Base-by-base conservation (phyloP, 768 basidiomycete genomes). In the Russula griseocarnosa region DNA sequence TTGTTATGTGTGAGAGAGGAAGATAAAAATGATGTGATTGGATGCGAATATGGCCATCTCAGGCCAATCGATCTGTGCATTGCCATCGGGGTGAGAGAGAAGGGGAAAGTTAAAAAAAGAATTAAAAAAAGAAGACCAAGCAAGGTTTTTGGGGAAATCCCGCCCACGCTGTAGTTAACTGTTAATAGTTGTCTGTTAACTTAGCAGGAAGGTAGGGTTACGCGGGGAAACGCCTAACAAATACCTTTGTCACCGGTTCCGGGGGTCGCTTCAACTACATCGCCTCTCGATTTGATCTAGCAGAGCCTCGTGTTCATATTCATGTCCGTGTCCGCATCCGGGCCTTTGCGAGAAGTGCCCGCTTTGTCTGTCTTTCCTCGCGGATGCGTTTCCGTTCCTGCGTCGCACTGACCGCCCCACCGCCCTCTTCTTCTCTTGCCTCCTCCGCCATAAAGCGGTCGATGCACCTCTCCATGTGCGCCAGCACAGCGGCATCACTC, bases 381-480 rank as follows among this genome's bases (percentile, higher is more conserved):
- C 78, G 74, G 51, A 71, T 70, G 66, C 75, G 76, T 73, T 90
- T 92, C 76, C 82, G 88, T 70, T 82, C 78, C 75, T 91, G 89
- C 30, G 88, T 91, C 56, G 79, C 75, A 70, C 90, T 91, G 55
- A 91, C 72, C 55, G 81, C 81, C 26, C 74, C 79, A 42, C 86
- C 86, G 7, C 77, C 80, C 55, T 70, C 73, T 61, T 85, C 84
- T 69, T 86, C 84, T 64, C 71, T 73, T 54, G 76, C 79, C 32
- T 76, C 76, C 28, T 72, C 74, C 32, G 54, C 69, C 66, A 86
- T 66, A 71, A 86, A 81, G 32, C 76, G 75, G 55, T 84, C 84
- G 58, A 92, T 87, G 72, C 85, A 85, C 22, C 71, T 73, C 70
- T 88, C 89, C 88, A 92, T 92, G 71, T 83, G 83, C 34, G 74